Conservation (phyloP, 73 alveolate species). For the Durusdinium trenchii region DNA sequence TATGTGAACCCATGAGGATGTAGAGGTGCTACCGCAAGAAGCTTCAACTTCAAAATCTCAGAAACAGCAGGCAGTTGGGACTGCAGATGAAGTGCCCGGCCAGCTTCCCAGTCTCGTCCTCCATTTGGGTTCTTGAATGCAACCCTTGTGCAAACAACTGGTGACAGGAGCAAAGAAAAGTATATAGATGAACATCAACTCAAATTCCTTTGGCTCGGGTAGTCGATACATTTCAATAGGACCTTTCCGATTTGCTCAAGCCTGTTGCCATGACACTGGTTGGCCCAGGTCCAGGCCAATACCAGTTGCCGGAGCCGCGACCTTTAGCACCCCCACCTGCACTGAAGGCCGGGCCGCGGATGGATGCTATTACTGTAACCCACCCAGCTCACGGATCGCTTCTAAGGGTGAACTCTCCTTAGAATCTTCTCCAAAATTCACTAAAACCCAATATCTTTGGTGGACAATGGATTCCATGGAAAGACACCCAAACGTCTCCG, state of each 20-base stretch:
- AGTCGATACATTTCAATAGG: neutral
- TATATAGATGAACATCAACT: neutral
- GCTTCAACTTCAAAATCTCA: neutral
- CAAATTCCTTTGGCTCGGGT: neutral
- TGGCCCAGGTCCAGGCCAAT: conserved; percentile 67
- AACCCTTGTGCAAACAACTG: neutral
- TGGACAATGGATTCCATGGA: neutral
- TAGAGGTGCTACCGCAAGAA: neutral
- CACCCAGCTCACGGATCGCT: neutral
- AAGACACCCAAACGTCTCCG: neutral
- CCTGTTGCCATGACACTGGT: neutral
- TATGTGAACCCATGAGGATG: too few species aligned
- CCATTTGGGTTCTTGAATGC: neutral
- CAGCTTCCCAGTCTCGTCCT: neutral
- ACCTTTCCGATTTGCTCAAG: too few species aligned
- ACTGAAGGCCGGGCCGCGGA: neutral
- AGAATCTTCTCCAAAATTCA: neutral
- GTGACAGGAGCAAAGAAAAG: neutral
- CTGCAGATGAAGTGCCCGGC: conserved; percentile 68
- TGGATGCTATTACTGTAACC: neutral
- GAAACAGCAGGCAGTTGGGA: conserved; percentile 26
- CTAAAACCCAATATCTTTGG: neutral
- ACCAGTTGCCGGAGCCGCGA: conserved; percentile 86
- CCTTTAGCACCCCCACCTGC: conserved; percentile 82
- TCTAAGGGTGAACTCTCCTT: neutral